Evolutionary conservation across 2,329 filamentous ascomycete genomes (phyloP).

Genomic region (Microcyclosporella mali): DNA sequence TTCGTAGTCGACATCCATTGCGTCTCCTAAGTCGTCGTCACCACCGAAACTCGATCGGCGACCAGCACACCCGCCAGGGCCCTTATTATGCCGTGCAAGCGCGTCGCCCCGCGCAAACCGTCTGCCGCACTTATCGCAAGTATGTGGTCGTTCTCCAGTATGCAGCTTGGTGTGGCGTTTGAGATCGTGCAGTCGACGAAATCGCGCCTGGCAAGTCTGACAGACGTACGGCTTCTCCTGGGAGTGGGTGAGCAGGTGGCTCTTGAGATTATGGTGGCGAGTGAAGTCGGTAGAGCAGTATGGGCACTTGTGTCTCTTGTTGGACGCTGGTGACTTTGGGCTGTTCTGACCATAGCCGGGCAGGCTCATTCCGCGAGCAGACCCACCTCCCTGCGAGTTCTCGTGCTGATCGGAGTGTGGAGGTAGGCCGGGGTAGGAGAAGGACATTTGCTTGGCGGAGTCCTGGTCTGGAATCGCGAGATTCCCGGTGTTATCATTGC

Average conservation of each 20-base stretch:
- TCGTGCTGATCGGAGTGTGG: conserved; percentile 40
- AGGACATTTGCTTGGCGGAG: conserved; percentile 52
- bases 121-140: conserved; percentile 88
- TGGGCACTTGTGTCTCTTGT: conserved; percentile 92
- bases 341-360: conserved; percentile 48
- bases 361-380: conserved; percentile 53
- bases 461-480: conserved; percentile 25
- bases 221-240: conserved; percentile 98
- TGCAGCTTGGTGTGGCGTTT: conserved; percentile 96
- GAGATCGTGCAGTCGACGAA: conserved; percentile 85
- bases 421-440: conserved; percentile 59
- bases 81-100: conserved; percentile 88
- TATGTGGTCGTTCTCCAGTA: conserved; percentile 90
- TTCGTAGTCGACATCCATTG: conserved; percentile 58
- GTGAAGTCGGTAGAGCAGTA: conserved; percentile 97
- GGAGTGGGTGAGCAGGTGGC: conserved; percentile 91
- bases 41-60: conserved; percentile 78
- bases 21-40: conserved; percentile 60
- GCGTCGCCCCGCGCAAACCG: conserved; percentile 95
- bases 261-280: conserved; percentile 94
- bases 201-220: conserved; percentile 85
- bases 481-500: conserved; percentile 18
- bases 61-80: conserved; percentile 89
- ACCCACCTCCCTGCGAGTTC: conserved; percentile 47
- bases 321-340: conserved; percentile 57